phyloP scores from a whole-genome alignment of 1,284 basidiomycete species.

The Bjerkandera adusta region DNA sequence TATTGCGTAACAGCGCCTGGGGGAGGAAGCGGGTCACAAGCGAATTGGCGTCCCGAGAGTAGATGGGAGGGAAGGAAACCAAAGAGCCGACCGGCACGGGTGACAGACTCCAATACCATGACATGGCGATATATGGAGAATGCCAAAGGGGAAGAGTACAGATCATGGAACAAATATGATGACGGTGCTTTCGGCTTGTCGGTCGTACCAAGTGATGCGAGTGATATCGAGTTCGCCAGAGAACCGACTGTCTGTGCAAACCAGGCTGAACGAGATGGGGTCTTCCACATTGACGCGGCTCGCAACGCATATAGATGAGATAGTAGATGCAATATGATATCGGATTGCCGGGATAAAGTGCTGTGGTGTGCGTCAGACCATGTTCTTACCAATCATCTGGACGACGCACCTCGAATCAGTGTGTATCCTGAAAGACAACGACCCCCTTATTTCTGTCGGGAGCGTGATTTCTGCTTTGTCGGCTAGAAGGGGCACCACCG shows the following conservation, averaged over 20 bases:
- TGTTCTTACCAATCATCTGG: slow-evolving; percentile 9
- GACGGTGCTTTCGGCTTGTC: slow-evolving; percentile 33
- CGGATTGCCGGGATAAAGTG: slow-evolving; percentile 28
- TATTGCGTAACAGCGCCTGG: slow-evolving; percentile 56
- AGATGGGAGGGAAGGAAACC: slow-evolving; percentile 67
- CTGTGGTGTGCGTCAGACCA: slow-evolving; percentile 25
- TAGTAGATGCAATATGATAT: slow-evolving; percentile 62
- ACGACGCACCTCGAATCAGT: slow-evolving; percentile 58
- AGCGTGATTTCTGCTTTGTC: slow-evolving; percentile 79
- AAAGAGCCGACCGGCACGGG: slow-evolving; percentile 53
- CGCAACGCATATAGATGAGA: slow-evolving; percentile 85
- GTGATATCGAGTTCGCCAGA: slow-evolving; percentile 32
- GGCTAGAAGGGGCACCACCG: slow-evolving; percentile 75
- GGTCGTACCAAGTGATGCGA: slow-evolving; percentile 30
- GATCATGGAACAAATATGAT: slow-evolving; percentile 39
- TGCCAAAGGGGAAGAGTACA: slow-evolving; percentile 43
- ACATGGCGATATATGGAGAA: slow-evolving; percentile 73
- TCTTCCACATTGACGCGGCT: slow-evolving; percentile 80
- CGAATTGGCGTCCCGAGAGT: slow-evolving; percentile 51
- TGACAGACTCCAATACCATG: slow-evolving; percentile 58
- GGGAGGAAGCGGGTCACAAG: slow-evolving; percentile 84
- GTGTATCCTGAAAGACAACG: slow-evolving; percentile 66
- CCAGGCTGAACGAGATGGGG: slow-evolving; percentile 64
- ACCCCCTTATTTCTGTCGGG: slow-evolving; percentile 53
- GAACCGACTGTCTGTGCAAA: slow-evolving; percentile 52